phyloP scores from a whole-genome alignment of 2,329 filamentous ascomycete species.

The Colletotrichum sp. region DNA sequence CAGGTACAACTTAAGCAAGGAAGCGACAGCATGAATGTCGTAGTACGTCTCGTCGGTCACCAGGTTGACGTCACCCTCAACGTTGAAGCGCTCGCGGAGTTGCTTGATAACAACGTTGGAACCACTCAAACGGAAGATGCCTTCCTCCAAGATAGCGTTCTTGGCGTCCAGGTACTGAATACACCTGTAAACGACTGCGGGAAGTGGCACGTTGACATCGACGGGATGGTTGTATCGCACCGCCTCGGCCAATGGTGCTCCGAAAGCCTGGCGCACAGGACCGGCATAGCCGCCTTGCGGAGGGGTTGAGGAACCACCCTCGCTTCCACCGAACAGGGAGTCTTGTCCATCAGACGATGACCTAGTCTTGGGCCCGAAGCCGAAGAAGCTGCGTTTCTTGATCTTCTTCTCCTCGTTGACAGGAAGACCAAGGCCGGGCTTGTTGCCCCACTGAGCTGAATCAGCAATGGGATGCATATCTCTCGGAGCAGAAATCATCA shows the following conservation, averaged over 20 bases:
- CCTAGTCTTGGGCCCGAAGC: slow-evolving; percentile 68
- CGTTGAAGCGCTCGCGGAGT: slow-evolving; percentile 91
- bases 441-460: slow-evolving; percentile 85
- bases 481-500: slow-evolving; percentile 81
- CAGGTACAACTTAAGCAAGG: slow-evolving; percentile 90
- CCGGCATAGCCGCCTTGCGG: slow-evolving; percentile 51
- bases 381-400: slow-evolving; percentile 80
- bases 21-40: slow-evolving; percentile 95
- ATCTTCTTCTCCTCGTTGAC: slow-evolving; percentile 76
- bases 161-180: slow-evolving; percentile 90
- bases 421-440: slow-evolving; percentile 56
- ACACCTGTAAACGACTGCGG: slow-evolving; percentile 93
- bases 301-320: slow-evolving; percentile 48
- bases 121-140: slow-evolving; percentile 96
- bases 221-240: slow-evolving; percentile 79
- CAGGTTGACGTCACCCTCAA: slow-evolving; percentile 88
- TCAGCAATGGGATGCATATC: slow-evolving; percentile 87
- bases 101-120: slow-evolving; percentile 94
- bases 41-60: slow-evolving; percentile 84
- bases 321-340: slow-evolving; percentile 56
- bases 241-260: slow-evolving; percentile 83
- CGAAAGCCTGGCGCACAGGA: slow-evolving; percentile 77
- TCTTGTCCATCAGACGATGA: slow-evolving; percentile 65
- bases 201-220: slow-evolving; percentile 77
- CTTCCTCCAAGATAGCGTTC: slow-evolving; percentile 84